Base-by-base conservation (phyloP, 805 yeast species). In the Hanseniaspora vineae region DNA sequence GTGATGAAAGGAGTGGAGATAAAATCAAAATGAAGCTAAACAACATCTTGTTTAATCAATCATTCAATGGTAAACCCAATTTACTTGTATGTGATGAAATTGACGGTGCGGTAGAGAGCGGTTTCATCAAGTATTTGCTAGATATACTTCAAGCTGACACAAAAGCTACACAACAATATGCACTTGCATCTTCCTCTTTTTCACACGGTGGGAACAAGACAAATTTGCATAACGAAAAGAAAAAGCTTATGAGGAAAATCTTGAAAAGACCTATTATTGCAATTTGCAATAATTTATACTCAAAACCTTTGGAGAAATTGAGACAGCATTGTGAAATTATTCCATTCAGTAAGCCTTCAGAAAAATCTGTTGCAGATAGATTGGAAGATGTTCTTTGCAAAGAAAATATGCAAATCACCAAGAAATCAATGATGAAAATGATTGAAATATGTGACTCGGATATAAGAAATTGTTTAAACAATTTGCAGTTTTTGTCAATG, bases 21-120 rank as follows among this genome's bases (percentile, higher is more conserved):
- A 58, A 61, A 5, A 77, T 82, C 0, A 67, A 65, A 49, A 78
- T 77, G 18, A 79, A 77, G 54, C 66, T 82, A 8, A 56, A 60
- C 31, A 83, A 80, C 57, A 81, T 90, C 0, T 64, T 84, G 48
- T 77, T 80, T 12, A 72, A 85, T 15, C 73, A 78, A 47, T 76
- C 83, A 2, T 72, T 87, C 45, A 12, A 23, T 47, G 33, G 45
- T 45, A 73, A 77, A 44, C 96, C 97, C 0, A 77, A 84, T 0
- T 86, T 96, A 57, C 66, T 90, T 6, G 72, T 92, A 3, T 81
- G 88, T 6, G 97, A 92, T 65, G 97, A 92, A 61, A 75, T 92
- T 37, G 98, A 90, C 67, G 84, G 90, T 39, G 81, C 81, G 11
- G 68, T 79, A 0, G 89, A 84, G 55, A 63, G 65, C 51, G 84